Percentiles rank a stretch among this genome's conserved stretches.
Evolutionary conservation across 805 yeast genomes (phyloP).

Genomic region (Jamesozyma lodderae): DNA sequence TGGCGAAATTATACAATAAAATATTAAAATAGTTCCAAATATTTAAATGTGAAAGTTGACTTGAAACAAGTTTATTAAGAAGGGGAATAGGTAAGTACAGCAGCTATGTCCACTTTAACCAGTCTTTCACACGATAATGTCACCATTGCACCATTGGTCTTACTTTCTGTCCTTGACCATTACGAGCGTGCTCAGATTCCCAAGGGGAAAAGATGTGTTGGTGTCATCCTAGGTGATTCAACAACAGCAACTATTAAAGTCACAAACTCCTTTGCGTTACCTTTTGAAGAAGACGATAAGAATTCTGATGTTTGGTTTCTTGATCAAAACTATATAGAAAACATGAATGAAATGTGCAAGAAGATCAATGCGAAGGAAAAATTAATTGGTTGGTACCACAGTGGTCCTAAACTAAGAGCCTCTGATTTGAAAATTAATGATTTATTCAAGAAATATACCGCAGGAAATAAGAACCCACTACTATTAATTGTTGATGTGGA

Average conservation of each 20-base stretch:
- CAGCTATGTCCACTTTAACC: slow-evolving; percentile 5
- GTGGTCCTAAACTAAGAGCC: slow-evolving; percentile 86
- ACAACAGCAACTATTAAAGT: slow-evolving; percentile 51
- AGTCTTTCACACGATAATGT: slow-evolving; percentile 43
- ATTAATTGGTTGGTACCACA: slow-evolving; percentile 98
- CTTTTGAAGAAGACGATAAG: slow-evolving; percentile 93
- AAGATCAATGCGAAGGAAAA: slow-evolving; percentile 96
- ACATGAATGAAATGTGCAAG: slow-evolving; percentile 96
- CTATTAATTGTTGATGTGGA: slow-evolving; percentile 86
- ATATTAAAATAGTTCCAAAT: too few species aligned
- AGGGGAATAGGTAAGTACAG: too few species aligned
- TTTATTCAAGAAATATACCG: slow-evolving; percentile 70
- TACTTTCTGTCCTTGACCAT: slow-evolving; percentile 91
- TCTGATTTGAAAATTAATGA: slow-evolving; percentile 90
- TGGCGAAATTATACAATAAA: too few species aligned
- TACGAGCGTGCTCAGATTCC: slow-evolving; percentile 77
- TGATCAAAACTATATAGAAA: slow-evolving; percentile 92
- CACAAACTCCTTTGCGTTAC: slow-evolving; percentile 91
- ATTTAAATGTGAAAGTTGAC: too few species aligned
- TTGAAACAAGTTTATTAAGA: background rate
- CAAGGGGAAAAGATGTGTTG: slow-evolving; percentile 77
- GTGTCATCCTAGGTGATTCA: slow-evolving; percentile 80
- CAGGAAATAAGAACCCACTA: slow-evolving; percentile 50
- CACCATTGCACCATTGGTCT: slow-evolving; percentile 89
- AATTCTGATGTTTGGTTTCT: slow-evolving; percentile 91